Base-by-base conservation (phyloP, 2,329 filamentous ascomycete species). In the Fusarium newnesense region DNA sequence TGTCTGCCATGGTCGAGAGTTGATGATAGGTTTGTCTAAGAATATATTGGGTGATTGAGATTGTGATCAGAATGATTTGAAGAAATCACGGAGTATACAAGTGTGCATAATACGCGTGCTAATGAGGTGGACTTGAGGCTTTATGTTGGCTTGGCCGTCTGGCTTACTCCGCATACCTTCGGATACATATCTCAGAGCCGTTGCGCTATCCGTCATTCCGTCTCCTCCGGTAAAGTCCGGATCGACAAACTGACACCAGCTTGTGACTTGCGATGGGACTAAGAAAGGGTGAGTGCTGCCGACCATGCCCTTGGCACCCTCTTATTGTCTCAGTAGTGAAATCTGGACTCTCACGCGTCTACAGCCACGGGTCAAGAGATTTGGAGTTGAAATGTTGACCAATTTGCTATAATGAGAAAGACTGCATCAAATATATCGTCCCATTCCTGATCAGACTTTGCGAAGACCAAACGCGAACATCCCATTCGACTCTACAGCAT, bases 401-500 rank as follows among this genome's bases (percentile, higher is more conserved):
- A 4, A 7, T 9, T 15, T 21, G 15, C 8, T 13, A 56, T n/a
- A 26, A 26, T 32, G 4, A 43, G 7, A 4, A 15, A n/a, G n/a
- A 42, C 11, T 19, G 9, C 2, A 5, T 16, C 12, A 21, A 21
- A 26, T 21, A 2, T 8, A 52, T 26, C 49, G 4, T 16, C 18
- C 24, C 24, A 21, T 6, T 18, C 26, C 21, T 3, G 9, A 57
- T 57, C 12, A 44, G 7, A 26, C 28, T 57, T 43, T 32, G 9
- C 53, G 53, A 26, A 57, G 39, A 21, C 53, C 34, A 21, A 64
- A 69, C 11, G 24, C 9, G 42, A 82, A 79, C 78, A 82, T 79
- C 26, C 68, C 67, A 47, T 82, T 82, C 16, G 80, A 82, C 30
- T 68, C 62, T 28, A 78, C 75, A 5, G 72, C 63, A 13, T 78